Base-by-base conservation (phyloP, 345 rosid species). In the Stellera chamaejasme region DNA sequence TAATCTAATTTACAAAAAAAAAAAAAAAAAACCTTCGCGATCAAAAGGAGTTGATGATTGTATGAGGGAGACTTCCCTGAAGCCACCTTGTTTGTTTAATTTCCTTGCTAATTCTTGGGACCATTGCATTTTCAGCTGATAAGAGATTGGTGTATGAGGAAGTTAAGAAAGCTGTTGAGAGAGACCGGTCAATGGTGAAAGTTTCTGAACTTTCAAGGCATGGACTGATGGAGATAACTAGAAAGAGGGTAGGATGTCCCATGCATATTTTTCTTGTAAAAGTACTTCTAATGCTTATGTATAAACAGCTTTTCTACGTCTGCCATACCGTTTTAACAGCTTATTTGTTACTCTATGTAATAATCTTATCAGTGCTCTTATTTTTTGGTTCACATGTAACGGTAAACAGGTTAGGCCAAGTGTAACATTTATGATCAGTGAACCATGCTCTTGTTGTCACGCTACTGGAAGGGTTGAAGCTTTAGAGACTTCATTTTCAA, bases 401-500 rank as follows among this genome's bases (percentile, higher is more conserved):
- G 41, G 60, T 72, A 59, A 67, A 65, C 82, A 92, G 98, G 98
- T 93, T 74, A 85, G 99, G 45, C 97, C 99, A 2, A 93, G 97
- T 70, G 96, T 93, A 46, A 79, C 96, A 64, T 88, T 86, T 71
- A 93, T 84, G 97, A 79, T 93, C 50, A 93, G 91, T 62, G 99
- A 93, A 65, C 96, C 99, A 5, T 93, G 99, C 72, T 63, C 78
- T 42, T 86, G 89, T 73, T 93, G 99, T 73, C 91, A 82, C 68
- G 97, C 82, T 58, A 84, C 99, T 62, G 99, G 97, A 52, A 86
- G 99, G 67, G 97, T 93, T 45, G 99, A 84, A 86, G 95, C 99
- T 62, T 55, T 93, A 10, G 97, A 86, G 79, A 93, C 99, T 55
- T 79, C 99, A 45, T 86, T 82, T 65, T 88, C 95, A 45, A 93